Evolutionary conservation across 805 yeast genomes (phyloP).

Genomic region (Alloascoidea africana): DNA sequence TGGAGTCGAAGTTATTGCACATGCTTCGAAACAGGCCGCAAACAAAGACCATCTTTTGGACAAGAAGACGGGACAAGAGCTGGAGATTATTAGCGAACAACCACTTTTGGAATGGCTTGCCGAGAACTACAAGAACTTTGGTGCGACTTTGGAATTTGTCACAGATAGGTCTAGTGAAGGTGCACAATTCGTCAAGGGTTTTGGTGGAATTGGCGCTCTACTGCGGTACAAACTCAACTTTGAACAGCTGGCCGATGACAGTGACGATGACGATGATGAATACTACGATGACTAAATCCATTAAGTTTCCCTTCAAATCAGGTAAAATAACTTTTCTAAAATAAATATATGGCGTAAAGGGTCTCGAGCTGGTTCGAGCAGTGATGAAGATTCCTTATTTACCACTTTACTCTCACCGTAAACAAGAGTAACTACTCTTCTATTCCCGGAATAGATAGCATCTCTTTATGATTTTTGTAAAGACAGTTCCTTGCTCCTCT

Average conservation of each 20-base stretch:
- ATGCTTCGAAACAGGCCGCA: slow-evolving; percentile 56
- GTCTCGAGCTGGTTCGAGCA: not conserved
- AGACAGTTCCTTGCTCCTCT: slow-evolving; percentile 6
- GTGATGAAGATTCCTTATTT: too few relatives aligned
- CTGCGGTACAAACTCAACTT: slow-evolving; percentile 94
- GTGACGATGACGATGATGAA: slow-evolving; percentile 67
- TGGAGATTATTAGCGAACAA: slow-evolving; percentile 78
- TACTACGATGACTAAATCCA: slow-evolving; percentile 50
- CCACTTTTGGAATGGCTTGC: slow-evolving; percentile 95
- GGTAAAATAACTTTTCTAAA: too few relatives aligned
- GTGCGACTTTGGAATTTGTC: slow-evolving; percentile 92
- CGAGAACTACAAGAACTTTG: slow-evolving; percentile 85
- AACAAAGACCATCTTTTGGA: slow-evolving; percentile 69
- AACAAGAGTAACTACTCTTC: too few relatives aligned
- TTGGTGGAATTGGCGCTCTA: slow-evolving; percentile 98
- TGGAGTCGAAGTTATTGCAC: slow-evolving; percentile 60
- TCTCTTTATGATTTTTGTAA: not conserved
- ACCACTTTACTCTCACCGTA: too few relatives aligned
- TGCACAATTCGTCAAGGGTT: slow-evolving; percentile 94
- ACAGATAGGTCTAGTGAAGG: slow-evolving; percentile 96
- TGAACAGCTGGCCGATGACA: slow-evolving; percentile 83
- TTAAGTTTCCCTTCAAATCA: not conserved
- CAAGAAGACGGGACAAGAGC: slow-evolving; percentile 77
- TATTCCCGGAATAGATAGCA: not conserved
- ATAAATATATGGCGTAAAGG: slow-evolving; percentile 4